Conservation (phyloP, 2,329 filamentous ascomycete species). For the Paraphaeosphaeria sporulosa region DNA sequence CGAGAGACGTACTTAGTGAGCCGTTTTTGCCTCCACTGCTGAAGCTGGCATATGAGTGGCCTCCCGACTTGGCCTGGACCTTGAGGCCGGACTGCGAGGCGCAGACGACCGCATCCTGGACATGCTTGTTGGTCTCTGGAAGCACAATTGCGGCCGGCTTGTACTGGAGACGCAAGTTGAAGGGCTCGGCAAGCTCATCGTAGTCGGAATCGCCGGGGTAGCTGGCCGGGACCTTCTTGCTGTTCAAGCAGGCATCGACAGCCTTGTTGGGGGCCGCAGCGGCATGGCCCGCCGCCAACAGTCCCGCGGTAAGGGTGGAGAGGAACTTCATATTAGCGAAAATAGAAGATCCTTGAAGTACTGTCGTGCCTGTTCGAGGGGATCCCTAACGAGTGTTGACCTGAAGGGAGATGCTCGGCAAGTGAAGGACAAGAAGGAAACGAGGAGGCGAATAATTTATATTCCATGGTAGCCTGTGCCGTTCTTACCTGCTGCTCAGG, state of each 20-base stretch:
- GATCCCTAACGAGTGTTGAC: conserved; percentile 5
- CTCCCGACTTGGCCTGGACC: conserved; percentile 69
- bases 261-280: conserved; percentile 7
- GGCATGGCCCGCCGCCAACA: conserved; percentile 12
- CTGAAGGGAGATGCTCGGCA: conserved; percentile 2
- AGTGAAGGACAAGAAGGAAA: conserved; percentile 1
- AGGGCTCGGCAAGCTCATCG: conserved; percentile 41
- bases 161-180: conserved; percentile 46
- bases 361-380: background rate
- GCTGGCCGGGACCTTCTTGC: conserved; percentile 44
- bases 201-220: conserved; percentile 36
- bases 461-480: background rate
- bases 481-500: background rate
- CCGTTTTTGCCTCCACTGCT: conserved; percentile 60
- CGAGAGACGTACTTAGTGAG: conserved; percentile 42
- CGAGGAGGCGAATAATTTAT: background rate
- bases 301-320: conserved; percentile 6
- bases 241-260: conserved; percentile 33
- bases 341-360: background rate
- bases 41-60: conserved; percentile 67
- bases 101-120: conserved; percentile 66
- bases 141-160: conserved; percentile 65
- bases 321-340: conserved; percentile 11
- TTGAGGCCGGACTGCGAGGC: conserved; percentile 59
- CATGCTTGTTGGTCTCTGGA: conserved; percentile 61